A percentile compares a stretch with the other conserved stretches of the same genome.
Conservation (phyloP, 2,329 filamentous ascomycete species). For the Magnaporthiopsis incrustans region DNA sequence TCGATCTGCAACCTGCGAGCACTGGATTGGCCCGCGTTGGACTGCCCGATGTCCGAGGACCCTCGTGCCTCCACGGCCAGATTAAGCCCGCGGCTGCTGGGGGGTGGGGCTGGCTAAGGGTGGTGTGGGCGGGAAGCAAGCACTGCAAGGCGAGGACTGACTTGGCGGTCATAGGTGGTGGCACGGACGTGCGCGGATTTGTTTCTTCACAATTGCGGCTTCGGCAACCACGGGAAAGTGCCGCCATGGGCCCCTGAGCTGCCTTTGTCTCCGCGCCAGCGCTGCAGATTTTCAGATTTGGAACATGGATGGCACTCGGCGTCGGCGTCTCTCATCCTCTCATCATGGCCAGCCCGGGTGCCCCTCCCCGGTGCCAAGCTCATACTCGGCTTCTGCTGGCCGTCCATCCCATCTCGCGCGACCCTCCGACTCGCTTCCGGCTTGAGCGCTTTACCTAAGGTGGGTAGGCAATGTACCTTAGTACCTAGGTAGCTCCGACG, state of each 20-base stretch:
- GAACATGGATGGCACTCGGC: neutral
- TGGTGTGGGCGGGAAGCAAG: neutral
- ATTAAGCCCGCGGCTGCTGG: neutral
- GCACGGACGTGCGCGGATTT: neutral
- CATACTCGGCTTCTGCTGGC: neutral
- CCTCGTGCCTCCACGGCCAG: neutral
- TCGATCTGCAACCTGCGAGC: too few species aligned
- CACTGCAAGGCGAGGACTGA: neutral
- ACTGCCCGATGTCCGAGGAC: neutral
- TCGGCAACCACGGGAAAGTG: neutral
- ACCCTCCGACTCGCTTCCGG: neutral
- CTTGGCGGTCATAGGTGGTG: neutral
- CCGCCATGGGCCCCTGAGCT: neutral
- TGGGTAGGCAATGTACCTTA: too few species aligned
- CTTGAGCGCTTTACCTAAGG: neutral
- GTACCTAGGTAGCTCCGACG: neutral
- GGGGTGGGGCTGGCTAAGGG: neutral
- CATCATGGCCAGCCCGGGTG: too few species aligned
- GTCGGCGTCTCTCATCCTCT: too few species aligned
- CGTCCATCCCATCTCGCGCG: neutral
- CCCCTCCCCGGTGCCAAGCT: too few species aligned
- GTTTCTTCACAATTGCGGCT: neutral
- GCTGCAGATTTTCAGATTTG: neutral
- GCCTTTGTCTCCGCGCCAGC: neutral
- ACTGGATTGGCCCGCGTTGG: neutral